Base-by-base conservation (phyloP, 169 alveolate species). In the Babesia ovata region DNA sequence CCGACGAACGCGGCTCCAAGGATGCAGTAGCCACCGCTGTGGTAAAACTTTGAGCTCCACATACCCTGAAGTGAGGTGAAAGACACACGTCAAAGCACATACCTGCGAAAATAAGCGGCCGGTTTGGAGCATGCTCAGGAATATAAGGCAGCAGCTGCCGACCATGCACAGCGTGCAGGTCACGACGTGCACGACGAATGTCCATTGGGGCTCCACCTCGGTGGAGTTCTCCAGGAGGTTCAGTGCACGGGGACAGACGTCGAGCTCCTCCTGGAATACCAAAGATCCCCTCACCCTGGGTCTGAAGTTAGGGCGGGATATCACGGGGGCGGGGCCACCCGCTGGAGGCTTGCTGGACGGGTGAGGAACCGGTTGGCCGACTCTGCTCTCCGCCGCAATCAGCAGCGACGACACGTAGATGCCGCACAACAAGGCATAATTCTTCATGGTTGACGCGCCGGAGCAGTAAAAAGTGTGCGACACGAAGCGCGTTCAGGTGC, bases 11-110 rank as follows among this genome's bases (percentile, higher is more conserved):
- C 85, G 49, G 59, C 65, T 7, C n/a, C 26, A 24, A 81, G 16
- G 58, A 81, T 11, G 86, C 76, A 73, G 52, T 56, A 63, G 28
- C 88, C 88, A 6, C 88, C 88, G 50, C 81, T 79, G 0, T 66
- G 72, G 62, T 63, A 70, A 29, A 70, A 81, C 69, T 81, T 81
- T 28, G 29, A 44, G 52, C 66, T 50, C 78, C 71, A 67, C 49
- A 73, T 45, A 0, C 88, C 88, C 88, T 81, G 60, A 21, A 16
- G 21, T 0, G 4, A 46, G 4, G 11, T 24, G 13, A 29, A 14
- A 42, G 21, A 44, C 17, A 26, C 7, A 4, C 21, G 22, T 36
- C 52, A 22, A 49, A 3, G 48, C 11, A 58, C 72, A 16, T 26
- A 71, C 84, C 56, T 65, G 75, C 7, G 84, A 75, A 22, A 75